Evolutionary conservation across 257 asterid species (phyloP), one percentile per base, ranked within the genome.

Genomic region (Fraxinus excelsior): DNA sequence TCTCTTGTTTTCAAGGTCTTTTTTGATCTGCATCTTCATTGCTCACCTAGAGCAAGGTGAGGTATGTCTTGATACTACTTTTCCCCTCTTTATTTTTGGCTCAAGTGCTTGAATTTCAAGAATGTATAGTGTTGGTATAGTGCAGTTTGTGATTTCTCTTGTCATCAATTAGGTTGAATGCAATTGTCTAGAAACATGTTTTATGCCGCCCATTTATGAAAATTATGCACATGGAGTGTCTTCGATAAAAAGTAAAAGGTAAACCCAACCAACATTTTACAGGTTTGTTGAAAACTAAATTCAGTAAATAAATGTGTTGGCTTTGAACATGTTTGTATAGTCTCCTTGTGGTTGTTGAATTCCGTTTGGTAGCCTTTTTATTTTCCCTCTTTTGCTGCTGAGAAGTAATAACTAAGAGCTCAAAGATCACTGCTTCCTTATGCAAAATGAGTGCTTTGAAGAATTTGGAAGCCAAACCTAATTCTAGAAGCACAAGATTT

Each of bases 301-400:
- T 21, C 23, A 23, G 0, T 60, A 21, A 21, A 21, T 8, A 56
- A 60, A n/a, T 60, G 5, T 7, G 9, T 62, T 11, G 29, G 18
- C 29, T 56, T 23, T 60, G 29, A n/a, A 29, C 14, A 58, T 58
- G 11, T 58, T 60, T 60, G 18, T 60, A 23, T 60, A 1, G 25
- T 51, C 25, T 51, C 62, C 25, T 19, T 51, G 18, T 75, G 21
- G 71, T 67, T 35, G 74, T 74, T 42, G 19, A 11, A 32, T 67
- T 74, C 29, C 60, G 86, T 79, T 81, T 77, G 82, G 83, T 80
- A 74, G 60, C 72, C 71, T 32, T 83, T 78, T 80, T 67, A 37
- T 81, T 73, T 46, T 8, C 66, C 66, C 66, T 75, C 67, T 32
- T 23, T 69, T 74, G 68, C 28, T 12, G 56, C 65, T 79, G 46